Evolutionary conservation across 139 green algal species (phyloP), one percentile per base, ranked within the genome.

Genomic region (Astrephomene gubernaculifera): DNA sequence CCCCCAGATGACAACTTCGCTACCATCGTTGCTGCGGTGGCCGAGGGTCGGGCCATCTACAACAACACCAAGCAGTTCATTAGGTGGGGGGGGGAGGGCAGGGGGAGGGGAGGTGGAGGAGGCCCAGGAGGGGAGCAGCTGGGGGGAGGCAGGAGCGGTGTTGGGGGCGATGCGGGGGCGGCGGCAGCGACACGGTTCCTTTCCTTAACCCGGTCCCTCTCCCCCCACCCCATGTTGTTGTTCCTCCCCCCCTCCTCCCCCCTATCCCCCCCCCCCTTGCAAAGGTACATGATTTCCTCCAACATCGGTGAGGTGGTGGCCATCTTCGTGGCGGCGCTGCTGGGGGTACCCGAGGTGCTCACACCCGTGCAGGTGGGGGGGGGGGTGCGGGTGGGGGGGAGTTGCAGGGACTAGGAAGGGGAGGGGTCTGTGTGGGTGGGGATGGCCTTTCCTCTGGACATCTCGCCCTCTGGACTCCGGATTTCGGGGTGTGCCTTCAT

Each of bases 51-150:
- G 9, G 91, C 93, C 33, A 99, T 99, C 63, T 99, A 98, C 91
- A 95, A 96, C 90, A 99, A 99, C 94, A 99, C 98, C 76, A 99
- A 99, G 92, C 97, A 98, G 89, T 99, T 99, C 61, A 83, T 83
- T 41, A 43, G 76, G 76, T 83, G 76, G 17, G 70, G 2, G 38
- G 19, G 22, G 39, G 3, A 24, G 19, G 70, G 43, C 2, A 24
- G 39, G 65, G 10, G 14, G 65, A n/a, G n/a, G n/a, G n/a, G n/a
- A n/a, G n/a, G n/a, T n/a, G n/a, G n/a, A n/a, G n/a, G n/a, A n/a
- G n/a, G n/a, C 98, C 76, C 98, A 99, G 92, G 96, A 98, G 89
- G 99, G 99, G 43, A 83, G 72, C 60, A 43, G 76, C 60, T 83
- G 76, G 17, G 70, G 2, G 38, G 19, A 6, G 39, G 3, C 22